Percentiles rank a stretch among this genome's conserved stretches.
Conservation (phyloP, 495 filamentous ascomycete genomes). For the Ascodesmis nigricans region DNA sequence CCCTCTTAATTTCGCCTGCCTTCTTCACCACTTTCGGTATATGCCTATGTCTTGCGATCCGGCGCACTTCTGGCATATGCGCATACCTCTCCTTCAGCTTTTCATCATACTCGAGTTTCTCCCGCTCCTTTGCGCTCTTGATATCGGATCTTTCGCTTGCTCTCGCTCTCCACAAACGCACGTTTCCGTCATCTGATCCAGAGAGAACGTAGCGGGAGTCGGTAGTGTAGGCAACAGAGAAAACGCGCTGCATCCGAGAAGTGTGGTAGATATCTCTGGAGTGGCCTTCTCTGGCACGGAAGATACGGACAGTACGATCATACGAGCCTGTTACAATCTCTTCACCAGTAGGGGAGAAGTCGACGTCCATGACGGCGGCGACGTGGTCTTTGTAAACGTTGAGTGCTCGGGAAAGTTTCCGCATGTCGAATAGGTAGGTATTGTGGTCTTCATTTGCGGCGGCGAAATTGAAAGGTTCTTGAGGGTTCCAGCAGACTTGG, state of each 20-base stretch:
- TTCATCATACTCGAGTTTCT: slow-evolving; percentile 80
- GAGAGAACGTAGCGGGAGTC: slow-evolving; percentile 73
- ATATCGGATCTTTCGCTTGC: slow-evolving; percentile 71
- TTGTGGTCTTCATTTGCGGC: slow-evolving; percentile 65
- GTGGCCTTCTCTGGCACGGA: slow-evolving; percentile 57
- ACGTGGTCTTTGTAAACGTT: slow-evolving; percentile 96
- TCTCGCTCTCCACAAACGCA: slow-evolving; percentile 75
- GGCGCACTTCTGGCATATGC: slow-evolving; percentile 88
- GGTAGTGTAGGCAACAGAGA: slow-evolving; percentile 61
- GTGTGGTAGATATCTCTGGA: slow-evolving; percentile 82
- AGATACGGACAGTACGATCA: slow-evolving; percentile 59
- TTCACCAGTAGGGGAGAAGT: slow-evolving; percentile 84
- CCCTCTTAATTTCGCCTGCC: slow-evolving; percentile 84
- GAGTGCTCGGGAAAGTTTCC: slow-evolving; percentile 56
- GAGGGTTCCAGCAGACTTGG: slow-evolving; percentile 78
- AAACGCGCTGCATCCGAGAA: slow-evolving; percentile 93
- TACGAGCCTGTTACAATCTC: slow-evolving; percentile 83
- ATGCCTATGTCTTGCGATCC: slow-evolving; percentile 79
- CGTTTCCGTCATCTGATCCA: slow-evolving; percentile 80
- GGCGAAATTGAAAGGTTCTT: slow-evolving; percentile 84
- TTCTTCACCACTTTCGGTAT: slow-evolving; percentile 91
- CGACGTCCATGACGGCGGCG: slow-evolving; percentile 87
- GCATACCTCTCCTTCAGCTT: slow-evolving; percentile 61
- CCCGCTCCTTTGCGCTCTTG: slow-evolving; percentile 58
- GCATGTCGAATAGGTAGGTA: slow-evolving; percentile 68